These are phyloP conservation scores for Lithohypha guttulata DNA, from an alignment of 2,329 filamentous ascomycete species.

Conservation along the genomic window DNA sequence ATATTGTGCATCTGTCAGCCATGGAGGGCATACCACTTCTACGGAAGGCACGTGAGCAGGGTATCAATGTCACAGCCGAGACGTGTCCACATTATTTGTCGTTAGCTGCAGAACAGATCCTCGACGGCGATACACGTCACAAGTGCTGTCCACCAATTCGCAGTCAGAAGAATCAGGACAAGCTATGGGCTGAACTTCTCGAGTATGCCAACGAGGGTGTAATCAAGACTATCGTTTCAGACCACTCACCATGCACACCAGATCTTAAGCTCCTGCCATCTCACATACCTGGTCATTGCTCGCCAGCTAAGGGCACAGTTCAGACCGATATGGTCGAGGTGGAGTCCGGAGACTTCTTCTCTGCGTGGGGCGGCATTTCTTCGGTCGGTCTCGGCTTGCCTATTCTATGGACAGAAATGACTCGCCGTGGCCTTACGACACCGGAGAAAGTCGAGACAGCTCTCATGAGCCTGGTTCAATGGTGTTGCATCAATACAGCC, in stretches of 20 bases:
- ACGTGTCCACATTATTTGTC: constrained; percentile 94
- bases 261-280: constrained; percentile 78
- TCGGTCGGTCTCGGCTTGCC: constrained; percentile 86
- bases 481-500: constrained; percentile 80
- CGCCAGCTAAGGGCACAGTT: constrained; percentile 24
- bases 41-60: constrained; percentile 57
- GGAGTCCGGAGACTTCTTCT: constrained; percentile 73
- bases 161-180: constrained; percentile 67
- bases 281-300: constrained; percentile 46
- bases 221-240: constrained; percentile 83
- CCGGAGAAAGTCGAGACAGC: constrained; percentile 33
- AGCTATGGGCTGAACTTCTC: constrained; percentile 71
- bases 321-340: constrained; percentile 26
- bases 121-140: constrained; percentile 77
- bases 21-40: constrained; percentile 76
- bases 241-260: constrained; percentile 93
- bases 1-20: constrained; percentile 91
- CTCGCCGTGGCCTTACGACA: constrained; percentile 45
- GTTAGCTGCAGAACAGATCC: constrained; percentile 69
- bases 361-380: constrained; percentile 91
- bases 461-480: constrained; percentile 68
- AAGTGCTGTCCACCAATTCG: constrained; percentile 94
- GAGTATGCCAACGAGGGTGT: constrained; percentile 56
- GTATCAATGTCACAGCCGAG: constrained; percentile 82
- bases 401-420: constrained; percentile 73